phyloP scores from a whole-genome alignment of 768 basidiomycete species.

The Calocybe indica region DNA sequence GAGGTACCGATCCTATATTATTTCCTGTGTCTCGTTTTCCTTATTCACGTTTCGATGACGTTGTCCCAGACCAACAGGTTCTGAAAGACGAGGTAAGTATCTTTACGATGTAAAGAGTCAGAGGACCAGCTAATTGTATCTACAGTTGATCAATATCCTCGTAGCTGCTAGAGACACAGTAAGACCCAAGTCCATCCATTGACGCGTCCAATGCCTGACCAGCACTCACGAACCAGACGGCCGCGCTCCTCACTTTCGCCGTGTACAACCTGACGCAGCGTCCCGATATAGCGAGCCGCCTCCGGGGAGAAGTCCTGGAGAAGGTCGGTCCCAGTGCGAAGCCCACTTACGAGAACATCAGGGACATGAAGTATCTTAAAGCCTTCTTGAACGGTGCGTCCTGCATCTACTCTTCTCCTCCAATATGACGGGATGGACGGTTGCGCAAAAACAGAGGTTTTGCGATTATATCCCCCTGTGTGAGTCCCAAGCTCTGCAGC shows the following conservation, averaged over 20 bases:
- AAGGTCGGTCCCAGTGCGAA: conserved; percentile 28
- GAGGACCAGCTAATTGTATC: background rate
- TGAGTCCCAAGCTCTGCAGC: conserved; percentile 11
- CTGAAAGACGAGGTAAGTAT: background rate
- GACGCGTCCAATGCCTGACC: background rate
- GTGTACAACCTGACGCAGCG: conserved; percentile 39
- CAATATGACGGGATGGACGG: background rate
- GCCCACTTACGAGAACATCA: conserved; percentile 40
- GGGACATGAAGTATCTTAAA: conserved; percentile 38
- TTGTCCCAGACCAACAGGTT: background rate
- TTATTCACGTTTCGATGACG: background rate
- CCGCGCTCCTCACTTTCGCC: conserved; percentile 32
- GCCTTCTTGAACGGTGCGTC: conserved; percentile 29
- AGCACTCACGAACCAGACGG: conserved; percentile 23
- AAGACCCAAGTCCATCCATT: conserved; percentile 2
- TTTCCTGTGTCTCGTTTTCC: background rate
- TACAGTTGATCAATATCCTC: conserved; percentile 32
- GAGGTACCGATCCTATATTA: background rate
- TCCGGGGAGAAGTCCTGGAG: conserved; percentile 35
- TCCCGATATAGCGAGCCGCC: conserved; percentile 30
- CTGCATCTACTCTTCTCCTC: background rate
- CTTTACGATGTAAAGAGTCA: background rate
- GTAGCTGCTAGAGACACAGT: conserved; percentile 56
- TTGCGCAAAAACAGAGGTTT: conserved; percentile 22
- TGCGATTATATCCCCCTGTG: conserved; percentile 35